phyloP scores from a whole-genome alignment of 202 grass and related monocot genomes.

The Setaria viridis region DNA sequence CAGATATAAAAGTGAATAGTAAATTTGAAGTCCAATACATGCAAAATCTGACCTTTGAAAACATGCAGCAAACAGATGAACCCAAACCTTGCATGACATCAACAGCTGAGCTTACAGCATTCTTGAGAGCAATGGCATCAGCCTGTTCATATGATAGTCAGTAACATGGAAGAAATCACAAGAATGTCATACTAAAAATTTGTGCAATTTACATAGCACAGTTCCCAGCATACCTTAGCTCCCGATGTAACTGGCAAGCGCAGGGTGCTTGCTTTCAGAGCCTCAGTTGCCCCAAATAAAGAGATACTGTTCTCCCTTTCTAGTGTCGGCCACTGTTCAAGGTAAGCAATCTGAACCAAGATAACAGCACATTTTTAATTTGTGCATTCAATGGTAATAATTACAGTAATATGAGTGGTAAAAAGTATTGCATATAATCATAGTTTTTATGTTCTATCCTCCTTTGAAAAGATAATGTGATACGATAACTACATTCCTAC shows the following conservation, averaged over 20 bases:
- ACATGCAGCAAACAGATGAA: slow-evolving; percentile 70
- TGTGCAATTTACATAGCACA: slow-evolving; percentile 31
- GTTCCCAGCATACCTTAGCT: slow-evolving; percentile 67
- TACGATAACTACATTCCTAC: not conserved
- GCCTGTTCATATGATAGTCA: slow-evolving; percentile 56
- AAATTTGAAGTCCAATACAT: not conserved
- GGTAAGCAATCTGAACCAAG: slow-evolving; percentile 70
- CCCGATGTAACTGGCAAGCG: slow-evolving; percentile 78
- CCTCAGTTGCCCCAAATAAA: slow-evolving; percentile 67
- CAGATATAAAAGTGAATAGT: not conserved
- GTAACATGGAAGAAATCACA: slow-evolving; percentile 20
- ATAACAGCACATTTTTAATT: slow-evolving; percentile 37
- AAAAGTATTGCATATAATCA: not conserved
- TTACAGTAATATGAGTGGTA: not conserved
- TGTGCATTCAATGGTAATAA: slow-evolving; percentile 32
- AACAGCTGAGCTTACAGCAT: slow-evolving; percentile 83
- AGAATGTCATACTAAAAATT: slow-evolving; percentile 19
- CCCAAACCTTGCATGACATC: slow-evolving; percentile 95
- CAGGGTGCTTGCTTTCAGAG: slow-evolving; percentile 86
- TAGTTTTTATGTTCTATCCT: not conserved
- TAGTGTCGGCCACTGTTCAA: slow-evolving; percentile 75
- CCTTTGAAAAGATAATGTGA: not conserved
- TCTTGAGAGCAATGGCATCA: slow-evolving; percentile 74
- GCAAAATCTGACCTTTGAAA: slow-evolving; percentile 73
- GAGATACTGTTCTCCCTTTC: slow-evolving; percentile 68